Conservation (phyloP, 164 flowering plant species). For the Chimonanthus praecox region DNA sequence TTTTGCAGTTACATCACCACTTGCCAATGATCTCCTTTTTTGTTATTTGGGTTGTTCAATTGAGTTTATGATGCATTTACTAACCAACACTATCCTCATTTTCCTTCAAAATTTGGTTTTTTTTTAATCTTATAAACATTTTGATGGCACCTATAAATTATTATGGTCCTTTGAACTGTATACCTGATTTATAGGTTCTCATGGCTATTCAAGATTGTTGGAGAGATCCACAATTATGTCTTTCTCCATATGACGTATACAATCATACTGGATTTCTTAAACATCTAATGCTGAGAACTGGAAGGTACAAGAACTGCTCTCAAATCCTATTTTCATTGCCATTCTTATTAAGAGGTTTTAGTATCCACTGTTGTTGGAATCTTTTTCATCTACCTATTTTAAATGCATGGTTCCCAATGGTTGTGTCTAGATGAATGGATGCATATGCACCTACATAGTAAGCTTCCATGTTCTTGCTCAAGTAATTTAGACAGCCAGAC, state of each 20-base stretch:
- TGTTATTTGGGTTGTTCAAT: background rate
- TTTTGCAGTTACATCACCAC: background rate
- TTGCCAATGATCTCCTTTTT: background rate
- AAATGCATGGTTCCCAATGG: background rate
- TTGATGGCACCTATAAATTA: background rate
- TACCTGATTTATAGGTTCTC: slow-evolving; percentile 55
- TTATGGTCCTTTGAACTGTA: background rate
- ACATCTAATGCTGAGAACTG: slow-evolving; percentile 85
- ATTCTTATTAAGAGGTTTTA: background rate
- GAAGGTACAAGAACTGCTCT: slow-evolving; percentile 48
- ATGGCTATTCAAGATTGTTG: slow-evolving; percentile 69
- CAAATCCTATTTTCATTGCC: background rate
- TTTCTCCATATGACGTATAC: slow-evolving; percentile 76
- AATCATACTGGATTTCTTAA: slow-evolving; percentile 84
- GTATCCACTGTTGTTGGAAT: background rate
- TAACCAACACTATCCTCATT: background rate
- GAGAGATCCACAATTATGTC: slow-evolving; percentile 65
- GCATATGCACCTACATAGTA: background rate
- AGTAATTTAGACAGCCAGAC: background rate
- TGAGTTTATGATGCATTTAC: background rate
- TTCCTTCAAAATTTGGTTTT: background rate
- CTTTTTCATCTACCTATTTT: background rate
- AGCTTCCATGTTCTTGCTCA: background rate
- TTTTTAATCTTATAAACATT: background rate
- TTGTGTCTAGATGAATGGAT: background rate